phyloP scores from a whole-genome alignment of 345 rosid species.

The Xanthoceras sorbifolium region DNA sequence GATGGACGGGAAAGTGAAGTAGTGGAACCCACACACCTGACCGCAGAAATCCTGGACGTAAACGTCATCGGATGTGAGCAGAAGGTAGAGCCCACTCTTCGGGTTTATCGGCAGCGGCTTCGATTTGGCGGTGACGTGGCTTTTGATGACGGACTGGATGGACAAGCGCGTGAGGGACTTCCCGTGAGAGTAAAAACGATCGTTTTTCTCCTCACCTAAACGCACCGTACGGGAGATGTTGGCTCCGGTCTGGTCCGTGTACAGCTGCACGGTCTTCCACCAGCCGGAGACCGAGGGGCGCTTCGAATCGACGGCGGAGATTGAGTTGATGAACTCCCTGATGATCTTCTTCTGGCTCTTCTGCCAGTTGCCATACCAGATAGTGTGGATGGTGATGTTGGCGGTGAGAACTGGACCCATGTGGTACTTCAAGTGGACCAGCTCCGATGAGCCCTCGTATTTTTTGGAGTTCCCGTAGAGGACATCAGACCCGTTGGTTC shows the following conservation, averaged over 20 bases:
- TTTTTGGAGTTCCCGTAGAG: constrained; percentile 62
- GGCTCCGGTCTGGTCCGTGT: constrained; percentile 85
- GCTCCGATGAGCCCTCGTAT: constrained; percentile 92
- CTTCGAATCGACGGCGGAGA: constrained; percentile 55
- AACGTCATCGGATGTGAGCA: constrained; percentile 86
- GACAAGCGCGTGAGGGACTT: constrained; percentile 76
- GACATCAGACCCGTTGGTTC: constrained; percentile 52
- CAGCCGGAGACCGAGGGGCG: constrained; percentile 86
- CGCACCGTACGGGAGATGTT: constrained; percentile 59
- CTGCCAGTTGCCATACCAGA: constrained; percentile 94
- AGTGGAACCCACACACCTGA: constrained; percentile 94
- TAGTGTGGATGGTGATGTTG: constrained; percentile 81
- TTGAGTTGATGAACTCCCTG: constrained; percentile 80
- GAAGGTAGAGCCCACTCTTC: constrained; percentile 70
- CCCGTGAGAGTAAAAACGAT: constrained; percentile 91
- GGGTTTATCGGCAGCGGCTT: constrained; percentile 78
- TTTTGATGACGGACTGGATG: constrained; percentile 80
- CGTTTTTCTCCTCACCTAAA: constrained; percentile 81
- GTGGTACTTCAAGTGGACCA: constrained; percentile 81
- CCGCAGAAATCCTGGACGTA: constrained; percentile 96
- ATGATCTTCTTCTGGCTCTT: constrained; percentile 76
- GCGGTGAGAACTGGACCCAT: constrained; percentile 93
- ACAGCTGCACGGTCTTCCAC: constrained; percentile 89
- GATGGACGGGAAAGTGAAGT: constrained; percentile 92
- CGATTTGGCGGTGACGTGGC: constrained; percentile 66